Conservation (phyloP, 2,329 filamentous ascomycete species). For the Madurella fahalii region DNA sequence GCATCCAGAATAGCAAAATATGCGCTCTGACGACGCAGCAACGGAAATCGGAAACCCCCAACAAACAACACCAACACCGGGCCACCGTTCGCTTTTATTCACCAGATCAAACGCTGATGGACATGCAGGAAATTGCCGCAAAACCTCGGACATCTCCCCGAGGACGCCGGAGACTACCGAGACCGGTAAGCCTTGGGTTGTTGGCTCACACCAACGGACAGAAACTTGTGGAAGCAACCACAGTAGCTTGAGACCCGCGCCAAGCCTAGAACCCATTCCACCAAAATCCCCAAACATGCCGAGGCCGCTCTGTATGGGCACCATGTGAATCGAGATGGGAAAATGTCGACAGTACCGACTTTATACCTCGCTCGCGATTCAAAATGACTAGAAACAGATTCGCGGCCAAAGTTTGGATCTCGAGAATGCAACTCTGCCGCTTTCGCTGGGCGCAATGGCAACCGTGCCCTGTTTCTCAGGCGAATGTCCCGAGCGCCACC, state of each 20-base stretch:
- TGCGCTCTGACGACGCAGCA: slow-evolving; percentile 2
- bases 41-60: background rate
- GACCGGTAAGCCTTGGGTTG: too few relatives aligned
- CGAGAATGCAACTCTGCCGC: slow-evolving; percentile 2
- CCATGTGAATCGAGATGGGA: too few relatives aligned
- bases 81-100: too few relatives aligned
- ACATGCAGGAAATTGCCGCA: background rate
- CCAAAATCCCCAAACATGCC: too few relatives aligned
- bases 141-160: too few relatives aligned
- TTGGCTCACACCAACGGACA: too few relatives aligned
- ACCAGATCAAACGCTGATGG: too few relatives aligned
- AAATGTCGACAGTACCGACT: background rate
- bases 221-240: too few relatives aligned
- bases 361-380: background rate
- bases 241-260: too few relatives aligned
- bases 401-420: background rate
- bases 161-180: too few relatives aligned
- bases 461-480: slow-evolving; percentile 18
- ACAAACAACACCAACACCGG: background rate
- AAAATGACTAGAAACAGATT: background rate
- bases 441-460: slow-evolving; percentile 3
- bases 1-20: background rate
- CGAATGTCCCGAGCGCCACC: slow-evolving; percentile 8
- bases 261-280: too few relatives aligned
- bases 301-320: too few relatives aligned